These are phyloP conservation scores for Setaria italica DNA, from an alignment of 202 grass and related monocot species.

Conservation along the genomic window DNA sequence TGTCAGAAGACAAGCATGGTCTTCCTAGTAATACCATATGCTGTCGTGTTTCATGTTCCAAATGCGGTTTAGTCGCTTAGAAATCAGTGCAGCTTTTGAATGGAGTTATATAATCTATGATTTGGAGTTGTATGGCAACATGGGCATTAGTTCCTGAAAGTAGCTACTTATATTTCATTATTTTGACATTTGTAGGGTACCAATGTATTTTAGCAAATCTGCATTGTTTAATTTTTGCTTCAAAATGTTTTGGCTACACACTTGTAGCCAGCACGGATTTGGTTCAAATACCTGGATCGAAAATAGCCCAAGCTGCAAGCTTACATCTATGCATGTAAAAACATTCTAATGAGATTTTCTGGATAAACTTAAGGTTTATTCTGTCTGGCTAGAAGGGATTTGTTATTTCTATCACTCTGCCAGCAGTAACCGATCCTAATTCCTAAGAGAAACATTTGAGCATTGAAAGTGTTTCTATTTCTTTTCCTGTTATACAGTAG, in stretches of 20 bases:
- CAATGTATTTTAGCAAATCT: slow-evolving; percentile 22
- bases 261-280: background rate
- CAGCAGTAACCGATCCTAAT: background rate
- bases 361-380: background rate
- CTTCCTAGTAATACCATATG: background rate
- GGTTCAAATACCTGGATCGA: slow-evolving; percentile 14
- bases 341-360: background rate
- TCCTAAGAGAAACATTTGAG: background rate
- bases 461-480: background rate
- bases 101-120: slow-evolving; percentile 28
- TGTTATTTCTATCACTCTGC: background rate
- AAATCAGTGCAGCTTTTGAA: background rate
- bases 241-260: background rate
- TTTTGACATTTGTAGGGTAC: background rate
- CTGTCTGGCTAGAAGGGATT: background rate
- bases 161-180: slow-evolving; percentile 15
- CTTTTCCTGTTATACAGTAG: background rate
- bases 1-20: background rate
- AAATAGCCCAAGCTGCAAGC: background rate
- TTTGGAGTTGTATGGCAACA: slow-evolving; percentile 21
- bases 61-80: slow-evolving; percentile 1
- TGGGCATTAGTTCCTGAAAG: slow-evolving; percentile 21
- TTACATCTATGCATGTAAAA: background rate
- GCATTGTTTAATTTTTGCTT: background rate
- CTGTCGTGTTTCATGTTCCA: slow-evolving; percentile 33